Conservation (phyloP, 106 monocot species). For the Triglochin maritima region DNA sequence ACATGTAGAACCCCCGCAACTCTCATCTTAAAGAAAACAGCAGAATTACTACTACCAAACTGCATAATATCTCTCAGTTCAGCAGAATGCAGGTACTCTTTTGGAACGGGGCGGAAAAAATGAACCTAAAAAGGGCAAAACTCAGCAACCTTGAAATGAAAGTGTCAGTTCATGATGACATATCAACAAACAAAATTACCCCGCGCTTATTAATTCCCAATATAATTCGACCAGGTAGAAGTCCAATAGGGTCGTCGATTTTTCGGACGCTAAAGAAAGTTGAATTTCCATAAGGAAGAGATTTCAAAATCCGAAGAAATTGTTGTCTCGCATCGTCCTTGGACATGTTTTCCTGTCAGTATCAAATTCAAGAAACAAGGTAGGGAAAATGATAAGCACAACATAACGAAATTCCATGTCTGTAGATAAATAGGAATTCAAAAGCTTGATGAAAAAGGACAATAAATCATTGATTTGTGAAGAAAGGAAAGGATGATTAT, state of each 20-base stretch:
- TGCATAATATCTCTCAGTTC: conserved; percentile 99
- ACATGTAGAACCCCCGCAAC: conserved; percentile 98
- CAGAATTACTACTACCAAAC: conserved; percentile 96
- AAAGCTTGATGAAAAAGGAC: no score
- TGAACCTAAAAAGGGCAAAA: conserved; percentile 50
- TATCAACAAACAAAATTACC: conserved; percentile 30
- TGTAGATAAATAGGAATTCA: no score
- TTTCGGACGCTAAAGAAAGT: conserved; percentile 88
- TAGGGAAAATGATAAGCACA: no score
- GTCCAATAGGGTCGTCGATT: conserved; percentile 97
- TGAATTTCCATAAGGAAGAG: conserved; percentile 92
- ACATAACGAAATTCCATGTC: no score
- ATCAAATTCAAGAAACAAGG: no score
- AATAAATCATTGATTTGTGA: no score
- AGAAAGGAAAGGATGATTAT: no score
- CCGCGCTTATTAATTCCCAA: conserved; percentile 98
- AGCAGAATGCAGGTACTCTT: conserved; percentile 96
- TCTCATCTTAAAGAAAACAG: conserved; percentile 99
- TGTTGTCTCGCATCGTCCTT: conserved; percentile 98
- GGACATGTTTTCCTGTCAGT: conserved; percentile 59
- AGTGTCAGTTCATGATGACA: neutral
- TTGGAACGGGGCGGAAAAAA: conserved; percentile 98
- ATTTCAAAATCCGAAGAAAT: conserved; percentile 74
- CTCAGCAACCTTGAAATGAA: neutral
- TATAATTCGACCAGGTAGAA: conserved; percentile 83